A percentile compares a stretch with the other conserved stretches of the same genome.
Conservation (phyloP, 2,329 filamentous ascomycete species). For the Lachnellula occidentalis region DNA sequence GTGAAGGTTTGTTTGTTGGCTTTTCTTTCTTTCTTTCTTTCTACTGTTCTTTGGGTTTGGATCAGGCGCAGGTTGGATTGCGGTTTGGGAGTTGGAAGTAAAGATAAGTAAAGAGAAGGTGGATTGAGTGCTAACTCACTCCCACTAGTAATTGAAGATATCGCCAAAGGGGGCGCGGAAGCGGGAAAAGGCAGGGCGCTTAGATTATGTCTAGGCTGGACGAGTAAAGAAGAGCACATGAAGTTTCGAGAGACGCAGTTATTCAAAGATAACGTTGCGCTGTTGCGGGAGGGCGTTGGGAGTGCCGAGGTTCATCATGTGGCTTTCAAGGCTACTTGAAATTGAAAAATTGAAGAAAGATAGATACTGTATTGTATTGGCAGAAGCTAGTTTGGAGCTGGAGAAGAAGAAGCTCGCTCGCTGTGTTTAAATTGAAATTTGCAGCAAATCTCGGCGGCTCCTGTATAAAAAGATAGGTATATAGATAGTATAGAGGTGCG, state of each 20-base stretch:
- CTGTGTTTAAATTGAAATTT: no score
- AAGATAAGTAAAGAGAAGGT: no score
- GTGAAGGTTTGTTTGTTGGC: not conserved
- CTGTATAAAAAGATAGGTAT: no score
- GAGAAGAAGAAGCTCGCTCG: no score
- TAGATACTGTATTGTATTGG: not conserved
- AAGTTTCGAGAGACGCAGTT: slow-evolving; percentile 18
- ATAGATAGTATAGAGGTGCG: no score
- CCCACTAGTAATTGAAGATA: not conserved
- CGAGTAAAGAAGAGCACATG: slow-evolving; percentile 21
- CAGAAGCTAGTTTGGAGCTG: not conserved
- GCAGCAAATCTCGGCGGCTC: no score
- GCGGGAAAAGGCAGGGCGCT: slow-evolving; percentile 12
- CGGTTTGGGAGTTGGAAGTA: no score
- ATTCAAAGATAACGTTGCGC: slow-evolving; percentile 17
- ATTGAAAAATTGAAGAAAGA: not conserved
- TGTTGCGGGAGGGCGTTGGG: slow-evolving; percentile 13
- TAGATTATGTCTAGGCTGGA: slow-evolving; percentile 20
- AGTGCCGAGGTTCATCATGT: slow-evolving; percentile 16
- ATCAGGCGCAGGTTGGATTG: no score
- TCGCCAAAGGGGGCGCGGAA: not conserved
- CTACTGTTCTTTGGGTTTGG: no score
- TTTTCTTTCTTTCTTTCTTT: no score
- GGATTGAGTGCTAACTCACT: no score
- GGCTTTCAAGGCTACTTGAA: not conserved